Conservation (phyloP, 1,284 basidiomycete genomes). For the Taiwanofungus camphoratus region DNA sequence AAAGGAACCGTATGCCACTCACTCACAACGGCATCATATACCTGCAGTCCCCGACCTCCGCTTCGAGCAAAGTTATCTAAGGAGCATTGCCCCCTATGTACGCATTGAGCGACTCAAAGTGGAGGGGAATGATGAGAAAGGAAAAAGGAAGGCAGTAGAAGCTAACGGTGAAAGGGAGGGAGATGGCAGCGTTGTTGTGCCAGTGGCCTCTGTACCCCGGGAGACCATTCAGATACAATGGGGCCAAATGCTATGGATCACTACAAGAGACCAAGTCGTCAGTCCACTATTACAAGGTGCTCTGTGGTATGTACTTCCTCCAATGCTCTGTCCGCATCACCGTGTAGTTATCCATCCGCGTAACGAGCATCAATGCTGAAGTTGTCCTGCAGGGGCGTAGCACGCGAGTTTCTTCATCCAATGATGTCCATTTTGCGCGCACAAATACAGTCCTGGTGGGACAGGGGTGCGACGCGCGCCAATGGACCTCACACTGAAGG, state of each 20-base stretch:
- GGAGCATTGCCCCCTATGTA: conserved; percentile 51
- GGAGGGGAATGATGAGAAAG: conserved; percentile 27
- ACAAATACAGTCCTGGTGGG: conserved; percentile 23
- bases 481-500: conserved; percentile 17
- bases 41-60: conserved; percentile 52
- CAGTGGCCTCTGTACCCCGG: conserved; percentile 18
- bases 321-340: background rate
- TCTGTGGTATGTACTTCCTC: conserved; percentile 45
- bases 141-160: conserved; percentile 20
- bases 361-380: background rate
- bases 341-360: background rate
- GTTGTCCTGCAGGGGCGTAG: conserved; percentile 20
- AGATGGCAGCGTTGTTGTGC: conserved; percentile 18
- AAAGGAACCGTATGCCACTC: background rate
- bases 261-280: conserved; percentile 61
- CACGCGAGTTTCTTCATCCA: conserved; percentile 20
- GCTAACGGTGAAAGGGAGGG: conserved; percentile 13
- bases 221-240: conserved; percentile 49
- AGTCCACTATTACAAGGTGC: conserved; percentile 65
- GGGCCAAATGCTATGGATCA: conserved; percentile 56
- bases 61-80: conserved; percentile 65
- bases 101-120: conserved; percentile 29
- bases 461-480: conserved; percentile 14
- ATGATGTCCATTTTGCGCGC: conserved; percentile 13
- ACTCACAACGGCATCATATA: conserved; percentile 1